A percentile compares a stretch with the other conserved stretches of the same genome.
Conservation (phyloP, 331 rosid species). For the Phaseolus coccineus region DNA sequence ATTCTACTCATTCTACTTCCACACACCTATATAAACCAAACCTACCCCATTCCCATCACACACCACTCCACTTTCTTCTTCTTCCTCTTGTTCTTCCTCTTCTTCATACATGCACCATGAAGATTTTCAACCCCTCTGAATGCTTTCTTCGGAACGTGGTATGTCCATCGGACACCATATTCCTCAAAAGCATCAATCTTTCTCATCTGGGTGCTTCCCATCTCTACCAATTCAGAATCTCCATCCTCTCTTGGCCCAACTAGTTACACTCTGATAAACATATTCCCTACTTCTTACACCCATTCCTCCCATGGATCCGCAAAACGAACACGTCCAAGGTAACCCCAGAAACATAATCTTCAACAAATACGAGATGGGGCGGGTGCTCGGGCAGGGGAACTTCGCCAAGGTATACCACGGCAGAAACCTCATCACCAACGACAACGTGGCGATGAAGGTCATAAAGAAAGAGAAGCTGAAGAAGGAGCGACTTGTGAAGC, state of each 20-base stretch:
- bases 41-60: too few relatives aligned
- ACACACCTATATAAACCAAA: too few relatives aligned
- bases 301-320: conserved; percentile 35
- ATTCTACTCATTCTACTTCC: too few relatives aligned
- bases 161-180: conserved; percentile 43
- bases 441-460: conserved; percentile 78
- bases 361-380: conserved; percentile 79
- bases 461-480: conserved; percentile 68
- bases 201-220: conserved; percentile 38
- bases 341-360: conserved; percentile 54
- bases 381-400: conserved; percentile 74
- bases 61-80: neutral
- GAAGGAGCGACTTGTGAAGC: conserved; percentile 67
- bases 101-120: conserved; percentile 42
- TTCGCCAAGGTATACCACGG: conserved; percentile 80
- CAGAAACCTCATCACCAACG: conserved; percentile 53
- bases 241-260: conserved; percentile 28
- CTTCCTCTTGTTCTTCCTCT: neutral
- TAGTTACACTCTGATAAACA: neutral
- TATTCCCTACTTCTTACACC: neutral
- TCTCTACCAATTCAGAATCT: conserved; percentile 19
- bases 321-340: neutral
- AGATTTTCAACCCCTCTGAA: conserved; percentile 30
- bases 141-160: conserved; percentile 33
- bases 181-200: conserved; percentile 39